These are phyloP conservation scores for Curvularia lunata DNA, from an alignment of 2,329 filamentous ascomycete species.

Conservation along the genomic window DNA sequence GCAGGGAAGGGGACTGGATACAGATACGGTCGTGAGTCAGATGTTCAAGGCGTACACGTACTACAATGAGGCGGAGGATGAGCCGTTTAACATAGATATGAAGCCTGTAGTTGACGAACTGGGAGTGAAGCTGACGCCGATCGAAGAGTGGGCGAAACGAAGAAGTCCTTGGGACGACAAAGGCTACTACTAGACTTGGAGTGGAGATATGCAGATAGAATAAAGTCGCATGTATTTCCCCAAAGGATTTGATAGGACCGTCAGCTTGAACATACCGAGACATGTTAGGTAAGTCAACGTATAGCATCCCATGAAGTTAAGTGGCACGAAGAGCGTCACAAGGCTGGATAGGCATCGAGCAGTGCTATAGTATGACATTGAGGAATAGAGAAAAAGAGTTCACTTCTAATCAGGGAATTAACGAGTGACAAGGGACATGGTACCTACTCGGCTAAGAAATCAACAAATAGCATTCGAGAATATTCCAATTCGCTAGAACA, in stretches of 20 bases:
- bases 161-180: conserved; percentile 29
- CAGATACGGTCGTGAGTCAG: conserved; percentile 45
- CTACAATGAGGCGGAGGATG: conserved; percentile 50
- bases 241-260: not conserved
- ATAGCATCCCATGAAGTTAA: not conserved
- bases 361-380: no score
- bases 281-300: not conserved
- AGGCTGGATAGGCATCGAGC: not conserved
- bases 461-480: not conserved
- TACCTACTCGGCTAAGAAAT: not conserved
- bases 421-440: not conserved
- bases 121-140: conserved; percentile 39
- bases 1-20: conserved; percentile 46
- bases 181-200: conserved; percentile 12
- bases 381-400: not conserved
- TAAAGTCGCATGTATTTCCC: not conserved
- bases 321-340: not conserved
- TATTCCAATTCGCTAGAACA: no score
- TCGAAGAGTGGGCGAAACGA: conserved; percentile 48
- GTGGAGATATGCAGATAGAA: not conserved
- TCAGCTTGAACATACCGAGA: not conserved
- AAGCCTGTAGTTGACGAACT: conserved; percentile 41
- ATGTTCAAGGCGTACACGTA: conserved; percentile 53
- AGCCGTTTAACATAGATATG: conserved; percentile 52
- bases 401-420: not conserved